phyloP scores from a whole-genome alignment of 257 asterid genomes.

The Solanum ossicruentum region DNA sequence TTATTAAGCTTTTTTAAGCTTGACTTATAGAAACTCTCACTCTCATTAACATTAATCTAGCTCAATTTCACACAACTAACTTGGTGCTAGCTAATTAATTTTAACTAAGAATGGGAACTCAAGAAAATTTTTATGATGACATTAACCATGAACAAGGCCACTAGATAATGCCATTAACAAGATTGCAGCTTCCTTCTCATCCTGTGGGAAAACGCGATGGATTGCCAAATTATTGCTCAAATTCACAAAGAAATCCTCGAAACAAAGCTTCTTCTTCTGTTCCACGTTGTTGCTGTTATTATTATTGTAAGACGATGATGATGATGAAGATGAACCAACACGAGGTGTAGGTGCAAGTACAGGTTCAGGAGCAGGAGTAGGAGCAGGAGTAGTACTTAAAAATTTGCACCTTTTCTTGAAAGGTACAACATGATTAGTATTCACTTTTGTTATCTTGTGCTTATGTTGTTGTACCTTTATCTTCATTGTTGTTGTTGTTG shows the following conservation, averaged over 20 bases:
- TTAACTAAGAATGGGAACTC: not conserved
- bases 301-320: not conserved
- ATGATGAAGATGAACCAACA: constrained; percentile 2
- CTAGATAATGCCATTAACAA: constrained; percentile 88
- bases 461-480: constrained; percentile 35
- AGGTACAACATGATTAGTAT: constrained; percentile 16
- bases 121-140: not conserved
- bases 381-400: not conserved
- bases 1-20: not conserved
- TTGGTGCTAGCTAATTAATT: not conserved
- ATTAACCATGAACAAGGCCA: constrained; percentile 59
- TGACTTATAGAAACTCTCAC: not conserved
- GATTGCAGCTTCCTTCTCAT: constrained; percentile 92
- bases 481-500: constrained; percentile 23
- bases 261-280: constrained; percentile 17
- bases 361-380: not conserved
- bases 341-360: not conserved
- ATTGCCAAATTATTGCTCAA: constrained; percentile 55
- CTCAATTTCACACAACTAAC: not conserved
- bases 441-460: constrained; percentile 19
- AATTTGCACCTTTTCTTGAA: constrained; percentile 49
- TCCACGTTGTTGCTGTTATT: not conserved
- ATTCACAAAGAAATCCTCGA: constrained; percentile 72
- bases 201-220: constrained; percentile 77
- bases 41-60: not conserved